These are phyloP conservation scores for Musa beccarii DNA, from an alignment of 176 grass and related monocot genomes.

Conservation along the genomic window DNA sequence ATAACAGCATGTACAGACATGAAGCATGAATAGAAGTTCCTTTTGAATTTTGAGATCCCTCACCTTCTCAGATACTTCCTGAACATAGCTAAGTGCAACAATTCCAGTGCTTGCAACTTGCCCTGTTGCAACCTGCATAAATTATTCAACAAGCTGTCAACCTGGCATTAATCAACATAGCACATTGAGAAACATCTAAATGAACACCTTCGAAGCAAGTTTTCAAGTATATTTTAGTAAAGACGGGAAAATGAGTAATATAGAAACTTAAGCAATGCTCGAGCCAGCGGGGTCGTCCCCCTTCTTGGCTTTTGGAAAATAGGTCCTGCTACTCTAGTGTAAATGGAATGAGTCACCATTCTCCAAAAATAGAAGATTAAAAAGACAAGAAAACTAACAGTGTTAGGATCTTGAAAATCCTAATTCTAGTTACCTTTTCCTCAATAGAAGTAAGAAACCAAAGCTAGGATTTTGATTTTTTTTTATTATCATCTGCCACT, in stretches of 20 bases:
- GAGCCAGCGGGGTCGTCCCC: too few species aligned
- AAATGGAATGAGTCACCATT: too few species aligned
- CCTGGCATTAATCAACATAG: neutral
- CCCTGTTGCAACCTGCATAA: constrained; percentile 51
- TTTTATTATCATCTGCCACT: too few species aligned
- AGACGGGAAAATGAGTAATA: neutral
- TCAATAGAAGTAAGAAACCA: too few species aligned
- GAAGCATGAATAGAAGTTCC: constrained; percentile 2
- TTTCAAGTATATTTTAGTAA: neutral
- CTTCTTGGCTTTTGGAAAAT: neutral
- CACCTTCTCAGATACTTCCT: constrained; percentile 71
- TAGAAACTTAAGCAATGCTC: neutral
- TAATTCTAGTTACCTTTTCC: too few species aligned
- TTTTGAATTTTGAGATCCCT: neutral
- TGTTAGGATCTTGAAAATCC: too few species aligned
- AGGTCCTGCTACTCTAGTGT: too few species aligned
- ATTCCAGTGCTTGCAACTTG: constrained; percentile 52
- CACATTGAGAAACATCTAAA: neutral
- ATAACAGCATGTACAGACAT: constrained; percentile 1
- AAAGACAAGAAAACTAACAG: too few species aligned
- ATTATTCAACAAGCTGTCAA: neutral
- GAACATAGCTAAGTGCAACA: constrained; percentile 56
- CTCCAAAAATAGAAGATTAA: too few species aligned
- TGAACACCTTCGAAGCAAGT: neutral
- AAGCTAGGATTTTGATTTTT: too few species aligned